phyloP scores from a whole-genome alignment of 208 protist species.

The Cochliopodium minus region DNA sequence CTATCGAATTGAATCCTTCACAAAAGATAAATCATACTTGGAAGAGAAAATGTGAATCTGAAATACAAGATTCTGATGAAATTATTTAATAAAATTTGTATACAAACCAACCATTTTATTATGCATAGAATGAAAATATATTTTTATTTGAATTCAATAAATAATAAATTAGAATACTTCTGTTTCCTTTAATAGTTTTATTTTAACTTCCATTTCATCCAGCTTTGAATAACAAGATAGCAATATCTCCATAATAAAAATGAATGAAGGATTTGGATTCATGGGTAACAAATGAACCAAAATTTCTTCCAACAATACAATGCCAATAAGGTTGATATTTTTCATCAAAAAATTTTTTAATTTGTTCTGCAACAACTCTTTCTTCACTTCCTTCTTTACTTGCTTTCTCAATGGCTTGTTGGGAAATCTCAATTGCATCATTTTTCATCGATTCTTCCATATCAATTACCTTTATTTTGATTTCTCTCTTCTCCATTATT shows the following conservation, averaged over 20 bases:
- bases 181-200: no score
- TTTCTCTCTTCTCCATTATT: no score
- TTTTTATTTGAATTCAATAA: no score
- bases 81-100: no score
- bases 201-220: slow-evolving; percentile 56
- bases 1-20: no score
- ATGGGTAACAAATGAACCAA: slow-evolving; percentile 99
- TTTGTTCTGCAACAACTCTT: slow-evolving; percentile 98
- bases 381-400: slow-evolving; percentile 92
- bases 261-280: slow-evolving; percentile 97
- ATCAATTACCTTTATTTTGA: no score
- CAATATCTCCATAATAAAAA: slow-evolving; percentile 97
- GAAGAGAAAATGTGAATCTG: no score
- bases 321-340: slow-evolving; percentile 99
- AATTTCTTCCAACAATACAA: slow-evolving; percentile 98
- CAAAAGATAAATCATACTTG: no score
- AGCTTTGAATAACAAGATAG: slow-evolving; percentile 93
- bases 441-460: slow-evolving; percentile 87
- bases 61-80: no score
- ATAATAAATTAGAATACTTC: no score
- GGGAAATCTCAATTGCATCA: slow-evolving; percentile 90
- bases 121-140: no score
- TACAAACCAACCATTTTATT: no score
- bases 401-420: slow-evolving; percentile 84
- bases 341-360: slow-evolving; percentile 99